These are phyloP conservation scores for Aspergillus aculeatinus DNA, from an alignment of 2,329 filamentous ascomycete genomes.

Conservation along the genomic window DNA sequence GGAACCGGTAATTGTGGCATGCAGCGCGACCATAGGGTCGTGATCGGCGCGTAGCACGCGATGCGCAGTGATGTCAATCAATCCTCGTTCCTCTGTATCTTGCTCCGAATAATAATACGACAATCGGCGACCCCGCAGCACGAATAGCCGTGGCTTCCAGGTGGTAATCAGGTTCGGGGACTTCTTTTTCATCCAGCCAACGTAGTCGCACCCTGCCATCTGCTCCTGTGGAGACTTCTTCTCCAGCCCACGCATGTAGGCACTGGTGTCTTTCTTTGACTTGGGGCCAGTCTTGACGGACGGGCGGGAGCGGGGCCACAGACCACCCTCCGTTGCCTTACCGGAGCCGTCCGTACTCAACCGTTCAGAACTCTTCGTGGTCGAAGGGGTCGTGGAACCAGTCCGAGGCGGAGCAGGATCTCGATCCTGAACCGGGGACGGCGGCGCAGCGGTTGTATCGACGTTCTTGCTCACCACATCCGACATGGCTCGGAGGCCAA, in stretches of 20 bases:
- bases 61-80: slow-evolving; percentile 97
- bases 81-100: slow-evolving; percentile 86
- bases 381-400: slow-evolving; percentile 68
- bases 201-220: slow-evolving; percentile 84
- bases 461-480: slow-evolving; percentile 63
- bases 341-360: slow-evolving; percentile 67
- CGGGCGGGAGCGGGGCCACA: slow-evolving; percentile 52
- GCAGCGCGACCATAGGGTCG: slow-evolving; percentile 83
- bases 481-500: slow-evolving; percentile 80
- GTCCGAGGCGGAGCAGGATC: slow-evolving; percentile 69
- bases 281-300: slow-evolving; percentile 55
- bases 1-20: slow-evolving; percentile 89
- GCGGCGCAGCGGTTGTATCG: slow-evolving; percentile 42
- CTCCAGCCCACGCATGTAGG: slow-evolving; percentile 81
- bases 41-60: slow-evolving; percentile 93
- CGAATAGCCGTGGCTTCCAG: slow-evolving; percentile 96
- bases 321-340: slow-evolving; percentile 49
- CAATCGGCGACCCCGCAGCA: slow-evolving; percentile 83
- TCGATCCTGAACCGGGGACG: slow-evolving; percentile 52
- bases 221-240: slow-evolving; percentile 80
- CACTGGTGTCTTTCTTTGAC: slow-evolving; percentile 91
- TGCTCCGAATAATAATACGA: slow-evolving; percentile 96
- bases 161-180: slow-evolving; percentile 94
- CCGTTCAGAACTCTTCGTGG: slow-evolving; percentile 72
- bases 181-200: slow-evolving; percentile 99